Evolutionary conservation across 169 alveolate genomes (phyloP), one percentile per base, ranked within the genome.

Genomic region (Plasmodium falciparum): DNA sequence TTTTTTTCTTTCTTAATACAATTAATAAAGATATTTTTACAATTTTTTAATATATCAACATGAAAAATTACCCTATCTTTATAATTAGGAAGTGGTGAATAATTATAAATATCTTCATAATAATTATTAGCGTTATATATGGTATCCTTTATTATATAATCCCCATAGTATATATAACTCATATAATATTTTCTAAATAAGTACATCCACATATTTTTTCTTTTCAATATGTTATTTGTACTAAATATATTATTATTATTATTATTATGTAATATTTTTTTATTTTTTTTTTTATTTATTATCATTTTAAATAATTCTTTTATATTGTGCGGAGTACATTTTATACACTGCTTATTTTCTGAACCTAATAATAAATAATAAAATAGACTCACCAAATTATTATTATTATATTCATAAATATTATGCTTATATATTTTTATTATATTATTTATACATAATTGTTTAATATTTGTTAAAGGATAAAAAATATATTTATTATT

Each of bases 391-490:
- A 13, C 17, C 56, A 76, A 65, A 26, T 29, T 52, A 39, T 39
- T 75, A 29, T 47, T 26, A 17, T 39, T 22, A 56, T 56, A 33
- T n/a, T 29, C 17, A 50, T 33, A 0, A 78, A 45, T n/a, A 43
- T 47, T 6, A 45, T 24, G 65, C n/a, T 39, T 78, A 22, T 70
- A 78, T 33, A 58, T 58, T 24, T 33, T 66, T 13, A 78, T 65
- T 49, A 78, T 78, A 59, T 78, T 78, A 1, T 47, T 33, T 49
- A 78, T 78, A 59, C 89, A 43, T 29, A 78, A 65, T 24, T 66
- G 59, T 22, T 78, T 78, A 50, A 78, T 58, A 8, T 45, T n/a
- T 50, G 54, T 78, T n/a, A 29, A 15, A 2, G 69, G 80, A 24
- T 7, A 52, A 26, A 26, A 43, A 24, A 78, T 24, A 66, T 26